Conservation (phyloP, 371 early-diverging fungal species). For the Lichtheimia hyalospora region DNA sequence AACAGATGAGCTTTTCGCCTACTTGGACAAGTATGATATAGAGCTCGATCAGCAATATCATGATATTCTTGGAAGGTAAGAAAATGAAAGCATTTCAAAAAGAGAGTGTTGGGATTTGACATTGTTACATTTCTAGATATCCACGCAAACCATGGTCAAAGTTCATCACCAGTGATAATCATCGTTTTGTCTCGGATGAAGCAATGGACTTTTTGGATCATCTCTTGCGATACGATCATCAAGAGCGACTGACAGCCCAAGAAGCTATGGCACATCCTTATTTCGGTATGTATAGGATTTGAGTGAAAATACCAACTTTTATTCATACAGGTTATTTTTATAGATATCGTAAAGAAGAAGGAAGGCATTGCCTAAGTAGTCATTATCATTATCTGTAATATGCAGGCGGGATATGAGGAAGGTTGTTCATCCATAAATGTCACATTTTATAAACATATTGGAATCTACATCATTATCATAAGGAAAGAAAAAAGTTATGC, state of each 20-base stretch:
- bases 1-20: conserved; percentile 87
- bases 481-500: too few relatives aligned
- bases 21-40: conserved; percentile 95
- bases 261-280: conserved; percentile 97
- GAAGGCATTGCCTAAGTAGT: background rate
- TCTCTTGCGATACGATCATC: conserved; percentile 97
- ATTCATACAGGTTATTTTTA: background rate
- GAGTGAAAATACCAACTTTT: background rate
- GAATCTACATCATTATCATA: too few relatives aligned
- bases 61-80: conserved; percentile 12
- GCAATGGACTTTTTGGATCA: conserved; percentile 95
- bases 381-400: too few relatives aligned
- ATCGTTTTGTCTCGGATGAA: conserved; percentile 86
- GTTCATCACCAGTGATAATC: conserved; percentile 87
- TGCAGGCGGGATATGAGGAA: too few relatives aligned
- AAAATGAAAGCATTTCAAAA: background rate
- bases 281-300: conserved; percentile 50
- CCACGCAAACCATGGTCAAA: conserved; percentile 93
- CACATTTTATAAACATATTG: too few relatives aligned
- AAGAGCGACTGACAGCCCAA: conserved; percentile 91
- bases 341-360: conserved; percentile 10
- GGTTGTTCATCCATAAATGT: too few relatives aligned
- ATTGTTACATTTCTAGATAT: conserved; percentile 53
- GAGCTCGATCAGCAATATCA: conserved; percentile 63
- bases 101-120: background rate